These are phyloP conservation scores for Staphylotrichum tortipilum DNA, from an alignment of 495 filamentous ascomycete genomes.

Conservation along the genomic window DNA sequence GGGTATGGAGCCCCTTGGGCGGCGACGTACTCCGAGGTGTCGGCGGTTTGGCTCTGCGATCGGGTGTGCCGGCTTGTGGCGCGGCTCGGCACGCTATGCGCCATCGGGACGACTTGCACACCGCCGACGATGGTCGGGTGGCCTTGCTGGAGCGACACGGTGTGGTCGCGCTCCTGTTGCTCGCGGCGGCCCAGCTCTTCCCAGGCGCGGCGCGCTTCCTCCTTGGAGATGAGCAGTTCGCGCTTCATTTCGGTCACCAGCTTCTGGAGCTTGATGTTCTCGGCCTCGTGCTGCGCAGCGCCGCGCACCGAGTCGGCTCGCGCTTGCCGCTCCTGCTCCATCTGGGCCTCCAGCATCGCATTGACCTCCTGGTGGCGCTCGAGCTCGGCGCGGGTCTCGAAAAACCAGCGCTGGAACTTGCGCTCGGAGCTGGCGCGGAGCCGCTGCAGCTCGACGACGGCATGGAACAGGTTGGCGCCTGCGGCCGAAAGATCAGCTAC, in stretches of 20 bases:
- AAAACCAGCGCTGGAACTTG: conserved; percentile 98
- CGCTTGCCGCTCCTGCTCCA: conserved; percentile 63
- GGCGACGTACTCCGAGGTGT: conserved; percentile 32
- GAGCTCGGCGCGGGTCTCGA: conserved; percentile 81
- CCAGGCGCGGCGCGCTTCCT: conserved; percentile 93
- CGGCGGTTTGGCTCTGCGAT: conserved; percentile 29
- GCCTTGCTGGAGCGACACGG: conserved; percentile 73
- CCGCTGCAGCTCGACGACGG: conserved; percentile 93
- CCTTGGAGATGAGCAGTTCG: conserved; percentile 88
- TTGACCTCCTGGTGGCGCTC: conserved; percentile 80
- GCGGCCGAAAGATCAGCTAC: conserved; percentile 93
- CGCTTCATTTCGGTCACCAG: conserved; percentile 76
- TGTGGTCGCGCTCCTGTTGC: conserved; percentile 92
- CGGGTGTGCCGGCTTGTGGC: conserved; percentile 44
- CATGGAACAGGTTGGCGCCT: conserved; percentile 94
- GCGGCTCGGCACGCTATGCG: conserved; percentile 61
- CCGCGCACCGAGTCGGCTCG: conserved; percentile 56
- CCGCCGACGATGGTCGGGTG: conserved; percentile 82
- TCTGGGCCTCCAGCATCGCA: conserved; percentile 62
- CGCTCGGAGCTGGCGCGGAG: conserved; percentile 89
- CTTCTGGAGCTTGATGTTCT: conserved; percentile 61
- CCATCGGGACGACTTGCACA: conserved; percentile 95
- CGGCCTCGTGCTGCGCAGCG: conserved; percentile 54
- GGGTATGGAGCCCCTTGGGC: conserved; percentile 26
- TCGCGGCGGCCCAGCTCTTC: conserved; percentile 91